Conservation (phyloP, 2,329 filamentous ascomycete genomes). For the Pseudogymnoascus sp. region DNA sequence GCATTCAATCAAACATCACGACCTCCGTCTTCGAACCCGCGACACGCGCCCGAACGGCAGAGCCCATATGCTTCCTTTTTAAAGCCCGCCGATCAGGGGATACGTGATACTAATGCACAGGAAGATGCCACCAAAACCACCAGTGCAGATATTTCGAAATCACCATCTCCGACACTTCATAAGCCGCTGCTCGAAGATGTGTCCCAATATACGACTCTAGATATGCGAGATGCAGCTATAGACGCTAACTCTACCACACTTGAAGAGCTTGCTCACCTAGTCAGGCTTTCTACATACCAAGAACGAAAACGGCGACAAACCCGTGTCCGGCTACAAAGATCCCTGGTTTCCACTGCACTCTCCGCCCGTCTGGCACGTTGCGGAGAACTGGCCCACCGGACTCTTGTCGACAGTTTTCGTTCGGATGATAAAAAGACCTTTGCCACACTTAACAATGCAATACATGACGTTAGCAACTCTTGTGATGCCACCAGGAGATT, state of each 20-base stretch:
- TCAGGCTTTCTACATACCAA: constrained; percentile 71
- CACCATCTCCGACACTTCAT: neutral
- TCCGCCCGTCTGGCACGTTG: constrained; percentile 67
- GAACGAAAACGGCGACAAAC: constrained; percentile 71
- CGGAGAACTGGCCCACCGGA: constrained; percentile 66
- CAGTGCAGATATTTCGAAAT: neutral
- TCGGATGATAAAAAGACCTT: constrained; percentile 73
- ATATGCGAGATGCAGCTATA: constrained; percentile 41
- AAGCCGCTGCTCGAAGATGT: constrained; percentile 54
- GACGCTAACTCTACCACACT: constrained; percentile 62
- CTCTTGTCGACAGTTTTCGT: constrained; percentile 70
- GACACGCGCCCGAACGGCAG: neutral
- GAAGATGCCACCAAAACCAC: constrained; percentile 7
- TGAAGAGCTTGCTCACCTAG: constrained; percentile 69
- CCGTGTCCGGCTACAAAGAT: constrained; percentile 65
- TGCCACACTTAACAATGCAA: constrained; percentile 64
- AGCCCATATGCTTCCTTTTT: constrained; percentile 2
- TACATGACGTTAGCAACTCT: constrained; percentile 71
- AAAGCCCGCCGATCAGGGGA: constrained; percentile 6
- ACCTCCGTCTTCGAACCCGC: neutral
- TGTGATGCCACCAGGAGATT: constrained; percentile 65
- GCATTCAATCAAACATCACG: neutral
- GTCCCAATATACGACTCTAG: constrained; percentile 57
- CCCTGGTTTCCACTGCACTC: constrained; percentile 65
- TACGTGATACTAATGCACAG: constrained; percentile 8